A percentile compares a stretch with the other conserved stretches of the same genome.
These are phyloP conservation scores for Xylariales sp. DNA, from an alignment of 2,329 filamentous ascomycete genomes.

Conservation along the genomic window DNA sequence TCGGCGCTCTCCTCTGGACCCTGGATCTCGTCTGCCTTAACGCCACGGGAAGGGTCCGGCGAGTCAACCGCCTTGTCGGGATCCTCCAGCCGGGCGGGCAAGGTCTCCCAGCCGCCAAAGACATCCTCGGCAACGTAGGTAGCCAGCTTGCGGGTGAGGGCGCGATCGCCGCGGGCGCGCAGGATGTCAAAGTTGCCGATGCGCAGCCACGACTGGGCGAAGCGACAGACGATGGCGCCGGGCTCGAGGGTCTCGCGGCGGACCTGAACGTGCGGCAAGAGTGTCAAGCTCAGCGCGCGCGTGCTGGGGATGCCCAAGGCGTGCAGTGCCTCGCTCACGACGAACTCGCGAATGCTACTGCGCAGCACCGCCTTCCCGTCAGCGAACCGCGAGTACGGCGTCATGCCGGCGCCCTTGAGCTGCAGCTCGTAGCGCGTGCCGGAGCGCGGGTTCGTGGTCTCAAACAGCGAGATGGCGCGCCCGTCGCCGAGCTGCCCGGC, in stretches of 20 bases:
- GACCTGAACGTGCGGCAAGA: slow-evolving; percentile 70
- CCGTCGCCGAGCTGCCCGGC: slow-evolving; percentile 95
- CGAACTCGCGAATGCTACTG: slow-evolving; percentile 89
- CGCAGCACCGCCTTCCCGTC: slow-evolving; percentile 92
- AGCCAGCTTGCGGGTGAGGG: slow-evolving; percentile 67
- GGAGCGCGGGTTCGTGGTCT: slow-evolving; percentile 71
- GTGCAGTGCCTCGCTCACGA: slow-evolving; percentile 86
- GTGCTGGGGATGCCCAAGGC: slow-evolving; percentile 84
- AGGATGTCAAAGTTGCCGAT: slow-evolving; percentile 97
- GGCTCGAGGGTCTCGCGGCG: slow-evolving; percentile 78
- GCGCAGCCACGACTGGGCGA: slow-evolving; percentile 86
- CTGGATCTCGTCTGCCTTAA: slow-evolving; percentile 57
- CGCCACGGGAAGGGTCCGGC: slow-evolving; percentile 41
- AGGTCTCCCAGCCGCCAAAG: slow-evolving; percentile 79
- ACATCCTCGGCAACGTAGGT: slow-evolving; percentile 86
- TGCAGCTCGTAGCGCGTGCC: slow-evolving; percentile 82
- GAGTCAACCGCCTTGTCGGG: slow-evolving; percentile 44
- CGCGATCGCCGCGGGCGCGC: slow-evolving; percentile 73
- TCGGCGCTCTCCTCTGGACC: slow-evolving; percentile 65
- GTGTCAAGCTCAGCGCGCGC: slow-evolving; percentile 75
- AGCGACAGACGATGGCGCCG: slow-evolving; percentile 86
- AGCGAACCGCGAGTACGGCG: slow-evolving; percentile 93
- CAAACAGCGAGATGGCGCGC: slow-evolving; percentile 89
- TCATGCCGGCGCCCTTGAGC: slow-evolving; percentile 88
- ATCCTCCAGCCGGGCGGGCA: slow-evolving; percentile 59